Evolutionary conservation across 129 eudicot genomes (phyloP).

Genomic region (Cynara cardunculus): DNA sequence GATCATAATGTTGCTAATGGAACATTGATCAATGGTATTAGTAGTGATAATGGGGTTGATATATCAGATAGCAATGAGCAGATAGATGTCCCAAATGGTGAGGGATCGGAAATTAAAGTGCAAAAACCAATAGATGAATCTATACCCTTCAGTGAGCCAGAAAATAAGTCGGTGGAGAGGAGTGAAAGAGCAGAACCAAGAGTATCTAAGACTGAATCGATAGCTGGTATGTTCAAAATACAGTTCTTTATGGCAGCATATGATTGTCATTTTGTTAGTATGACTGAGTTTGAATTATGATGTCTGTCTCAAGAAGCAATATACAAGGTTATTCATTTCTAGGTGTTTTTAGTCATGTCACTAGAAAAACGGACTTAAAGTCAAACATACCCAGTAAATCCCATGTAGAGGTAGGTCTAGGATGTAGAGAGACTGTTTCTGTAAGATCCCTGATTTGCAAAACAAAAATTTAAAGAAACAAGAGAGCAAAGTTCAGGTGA

Average conservation of each 20-base stretch:
- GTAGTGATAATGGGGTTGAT: background rate
- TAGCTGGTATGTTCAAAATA: conserved; percentile 21
- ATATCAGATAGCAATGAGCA: background rate
- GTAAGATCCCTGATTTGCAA: background rate
- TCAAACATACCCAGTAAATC: background rate
- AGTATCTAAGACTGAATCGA: conserved; percentile 11
- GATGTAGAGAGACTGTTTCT: background rate
- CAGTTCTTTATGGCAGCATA: background rate
- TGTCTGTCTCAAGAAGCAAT: background rate
- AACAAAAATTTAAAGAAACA: background rate
- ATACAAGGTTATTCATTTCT: background rate
- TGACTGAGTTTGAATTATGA: background rate
- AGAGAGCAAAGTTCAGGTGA: too few species aligned
- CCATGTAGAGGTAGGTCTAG: background rate
- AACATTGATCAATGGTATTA: conserved; percentile 6
- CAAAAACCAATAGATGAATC: conserved; percentile 18
- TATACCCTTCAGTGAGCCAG: background rate
- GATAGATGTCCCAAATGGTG: conserved; percentile 11
- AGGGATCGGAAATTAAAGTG: conserved; percentile 16
- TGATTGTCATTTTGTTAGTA: background rate
- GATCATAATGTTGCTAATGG: conserved; percentile 22
- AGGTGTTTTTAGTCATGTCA: background rate
- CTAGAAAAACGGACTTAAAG: background rate
- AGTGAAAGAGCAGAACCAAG: conserved; percentile 11
- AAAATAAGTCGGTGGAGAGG: conserved; percentile 21